Conservation (phyloP, 2,329 filamentous ascomycete species). For the Fusarium buxicola region DNA sequence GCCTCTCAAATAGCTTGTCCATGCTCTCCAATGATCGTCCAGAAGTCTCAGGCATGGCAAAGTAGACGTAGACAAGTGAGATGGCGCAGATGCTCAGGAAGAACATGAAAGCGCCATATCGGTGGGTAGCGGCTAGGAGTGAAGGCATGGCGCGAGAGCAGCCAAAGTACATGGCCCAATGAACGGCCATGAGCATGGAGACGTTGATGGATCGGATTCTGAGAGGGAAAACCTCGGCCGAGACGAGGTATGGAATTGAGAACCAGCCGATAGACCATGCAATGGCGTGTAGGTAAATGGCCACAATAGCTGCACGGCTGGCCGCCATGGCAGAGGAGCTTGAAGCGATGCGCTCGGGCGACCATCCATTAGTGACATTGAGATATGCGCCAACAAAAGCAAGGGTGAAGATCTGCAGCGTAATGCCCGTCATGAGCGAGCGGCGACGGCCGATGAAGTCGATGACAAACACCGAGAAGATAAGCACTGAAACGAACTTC, state of each 20-base stretch:
- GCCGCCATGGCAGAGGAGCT: slow-evolving; percentile 45
- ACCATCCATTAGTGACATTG: slow-evolving; percentile 44
- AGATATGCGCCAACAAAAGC: slow-evolving; percentile 48
- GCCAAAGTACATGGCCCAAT: slow-evolving; percentile 54
- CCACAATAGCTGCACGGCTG: slow-evolving; percentile 54
- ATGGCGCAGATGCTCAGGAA: slow-evolving; percentile 45
- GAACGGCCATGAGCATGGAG: slow-evolving; percentile 57
- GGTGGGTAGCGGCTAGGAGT: slow-evolving; percentile 47
- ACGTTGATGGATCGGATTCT: slow-evolving; percentile 55
- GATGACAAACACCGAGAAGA: slow-evolving; percentile 47
- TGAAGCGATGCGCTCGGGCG: slow-evolving; percentile 23
- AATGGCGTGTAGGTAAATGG: slow-evolving; percentile 57
- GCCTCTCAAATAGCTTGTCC: slow-evolving; percentile 45
- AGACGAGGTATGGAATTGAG: slow-evolving; percentile 58
- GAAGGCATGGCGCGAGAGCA: slow-evolving; percentile 51
- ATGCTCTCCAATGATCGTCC: slow-evolving; percentile 48
- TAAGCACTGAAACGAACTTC: slow-evolving; percentile 45
- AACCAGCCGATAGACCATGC: slow-evolving; percentile 62
- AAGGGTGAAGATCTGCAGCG: slow-evolving; percentile 48
- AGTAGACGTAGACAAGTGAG: slow-evolving; percentile 48
- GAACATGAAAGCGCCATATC: slow-evolving; percentile 49
- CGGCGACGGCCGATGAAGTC: slow-evolving; percentile 48
- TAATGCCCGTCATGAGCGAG: slow-evolving; percentile 50
- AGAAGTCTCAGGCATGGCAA: slow-evolving; percentile 50
- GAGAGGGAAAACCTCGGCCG: slow-evolving; percentile 58